Evolutionary conservation across 371 early-diverging fungal genomes (phyloP).

Genomic region (Umbelopsis sp.): DNA sequence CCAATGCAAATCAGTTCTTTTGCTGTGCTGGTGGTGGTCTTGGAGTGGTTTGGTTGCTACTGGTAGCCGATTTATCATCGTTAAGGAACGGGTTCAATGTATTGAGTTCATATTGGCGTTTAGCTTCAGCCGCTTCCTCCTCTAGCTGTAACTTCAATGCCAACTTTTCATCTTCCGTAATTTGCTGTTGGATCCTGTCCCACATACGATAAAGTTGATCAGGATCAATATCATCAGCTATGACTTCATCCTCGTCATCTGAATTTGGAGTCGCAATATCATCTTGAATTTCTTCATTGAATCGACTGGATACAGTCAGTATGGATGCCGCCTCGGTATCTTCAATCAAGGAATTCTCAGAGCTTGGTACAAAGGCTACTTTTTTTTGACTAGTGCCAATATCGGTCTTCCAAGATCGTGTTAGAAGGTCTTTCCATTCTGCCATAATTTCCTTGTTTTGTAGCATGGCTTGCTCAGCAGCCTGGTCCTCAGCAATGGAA

Average conservation of each 20-base stretch:
- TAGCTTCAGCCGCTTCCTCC: constrained; percentile 11
- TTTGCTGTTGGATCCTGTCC: constrained; percentile 14
- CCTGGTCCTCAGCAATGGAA: constrained; percentile 25
- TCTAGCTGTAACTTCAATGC: constrained; percentile 2
- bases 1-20: not conserved
- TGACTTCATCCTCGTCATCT: not conserved
- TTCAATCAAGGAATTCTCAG: constrained; percentile 8
- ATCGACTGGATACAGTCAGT: constrained; percentile 1
- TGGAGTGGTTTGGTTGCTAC: constrained; percentile 4
- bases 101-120: not conserved
- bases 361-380: constrained; percentile 11
- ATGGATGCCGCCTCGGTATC: constrained; percentile 3
- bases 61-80: not conserved
- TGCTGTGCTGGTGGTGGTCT: not conserved
- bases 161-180: constrained; percentile 5
- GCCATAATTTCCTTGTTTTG: constrained; percentile 37
- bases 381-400: constrained; percentile 10
- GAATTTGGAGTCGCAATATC: not conserved
- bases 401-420: constrained; percentile 39
- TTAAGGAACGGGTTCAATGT: constrained; percentile 10
- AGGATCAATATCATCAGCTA: constrained; percentile 9
- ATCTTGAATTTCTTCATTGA: constrained; percentile 13
- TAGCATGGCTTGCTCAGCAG: constrained; percentile 34
- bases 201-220: constrained; percentile 17
- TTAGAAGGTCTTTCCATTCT: constrained; percentile 40